Base-by-base conservation (phyloP, 345 rosid species). In the Salix exigua region DNA sequence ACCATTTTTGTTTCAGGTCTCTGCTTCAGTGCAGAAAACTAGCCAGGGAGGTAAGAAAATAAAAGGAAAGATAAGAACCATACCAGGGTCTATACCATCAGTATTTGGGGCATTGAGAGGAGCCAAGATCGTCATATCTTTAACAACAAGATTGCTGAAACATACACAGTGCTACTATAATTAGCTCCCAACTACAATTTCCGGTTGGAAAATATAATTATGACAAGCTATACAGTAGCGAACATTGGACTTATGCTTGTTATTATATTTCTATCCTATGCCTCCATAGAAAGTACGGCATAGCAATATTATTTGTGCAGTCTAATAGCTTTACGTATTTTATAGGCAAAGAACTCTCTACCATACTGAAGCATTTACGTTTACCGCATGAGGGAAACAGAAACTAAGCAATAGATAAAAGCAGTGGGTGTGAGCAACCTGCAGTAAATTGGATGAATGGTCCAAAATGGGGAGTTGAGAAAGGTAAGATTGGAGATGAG, bases 51-150 rank as follows among this genome's bases (percentile, higher is more conserved):
- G 37, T 12, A 63, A 31, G n/a, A 23, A 42, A 75, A 62, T 42
- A 75, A 35, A 8, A 13, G 44, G 23, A 65, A n/a, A 48, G 21
- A 23, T 1, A n/a, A 73, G 73, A 23, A 58, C 11, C 79, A 31
- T 78, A 89, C 99, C 99, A 73, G 97, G 98, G 68, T 94, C 99
- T 78, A 96, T 91, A 38, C 99, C 99, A 80, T 96, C 99, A 0
- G 99, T 92, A 86, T 96, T 96, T 63, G 98, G 99, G 11, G 99
- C 98, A 82, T 90, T 87, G 44, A 92, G 90, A 18, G 97, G 99
- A 78, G 99, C 94, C 87, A 89, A 86, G 79, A 96, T 90, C 26
- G 95, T 92, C 98, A 96, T 88, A 78, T 83, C 83, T 82, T 84
- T 89, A 68, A 96, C 82, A 83, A 96, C 93, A 74, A 96, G 90